phyloP scores from a whole-genome alignment of 768 basidiomycete genomes.

The Pleurotus tuoliensis region DNA sequence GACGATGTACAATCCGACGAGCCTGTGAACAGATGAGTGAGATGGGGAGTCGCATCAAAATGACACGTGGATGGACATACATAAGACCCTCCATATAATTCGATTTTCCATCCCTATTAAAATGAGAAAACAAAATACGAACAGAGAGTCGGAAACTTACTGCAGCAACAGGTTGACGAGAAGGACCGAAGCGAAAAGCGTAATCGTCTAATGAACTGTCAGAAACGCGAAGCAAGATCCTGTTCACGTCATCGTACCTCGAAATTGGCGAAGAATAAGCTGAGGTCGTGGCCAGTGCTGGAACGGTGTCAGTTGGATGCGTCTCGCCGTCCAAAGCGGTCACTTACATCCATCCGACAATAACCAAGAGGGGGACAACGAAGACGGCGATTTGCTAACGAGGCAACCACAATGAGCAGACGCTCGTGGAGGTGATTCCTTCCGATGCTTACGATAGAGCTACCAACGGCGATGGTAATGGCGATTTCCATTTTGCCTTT shows the following conservation, averaged over 20 bases:
- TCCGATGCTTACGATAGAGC: conserved; percentile 59
- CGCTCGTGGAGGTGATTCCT: background rate
- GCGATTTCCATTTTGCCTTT: conserved; percentile 64
- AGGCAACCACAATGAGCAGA: background rate
- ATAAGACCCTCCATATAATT: conserved; percentile 94
- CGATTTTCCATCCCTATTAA: conserved; percentile 70
- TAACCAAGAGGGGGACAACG: conserved; percentile 83
- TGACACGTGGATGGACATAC: conserved; percentile 29
- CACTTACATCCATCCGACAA: conserved; percentile 82
- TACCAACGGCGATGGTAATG: conserved; percentile 77
- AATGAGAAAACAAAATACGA: background rate
- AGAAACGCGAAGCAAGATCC: conserved; percentile 5
- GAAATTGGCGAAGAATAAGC: conserved; percentile 82
- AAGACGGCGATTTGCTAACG: conserved; percentile 80
- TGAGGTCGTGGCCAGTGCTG: conserved; percentile 66
- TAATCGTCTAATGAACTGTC: conserved; percentile 53
- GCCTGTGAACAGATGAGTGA: conserved; percentile 39
- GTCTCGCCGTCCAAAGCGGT: conserved; percentile 10
- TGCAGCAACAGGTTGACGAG: conserved; percentile 83
- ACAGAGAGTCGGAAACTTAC: conserved; percentile 30
- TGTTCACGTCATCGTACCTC: conserved; percentile 42
- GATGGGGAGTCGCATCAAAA: conserved; percentile 23
- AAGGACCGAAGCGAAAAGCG: conserved; percentile 83
- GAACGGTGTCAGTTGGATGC: background rate
- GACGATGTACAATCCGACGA: conserved; percentile 69